Evolutionary conservation across 768 basidiomycete genomes (phyloP), one percentile per base, ranked within the genome.

Genomic region (Pleurotus citrinopileatus): DNA sequence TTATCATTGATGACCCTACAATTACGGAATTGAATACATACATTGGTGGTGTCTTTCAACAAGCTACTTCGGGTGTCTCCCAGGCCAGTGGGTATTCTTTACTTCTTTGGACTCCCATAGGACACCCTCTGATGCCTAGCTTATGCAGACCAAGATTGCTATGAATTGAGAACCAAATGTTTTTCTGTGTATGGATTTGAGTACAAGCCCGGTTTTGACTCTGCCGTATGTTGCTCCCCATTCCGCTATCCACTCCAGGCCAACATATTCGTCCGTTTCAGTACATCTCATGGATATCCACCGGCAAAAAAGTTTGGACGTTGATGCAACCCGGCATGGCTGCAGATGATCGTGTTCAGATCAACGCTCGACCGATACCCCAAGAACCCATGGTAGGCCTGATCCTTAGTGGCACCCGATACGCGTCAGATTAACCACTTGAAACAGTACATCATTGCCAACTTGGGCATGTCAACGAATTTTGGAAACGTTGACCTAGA

Each of bases 251-350:
- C 43, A 6, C 55, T 27, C 15, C 13, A 40, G 19, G 37, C 20
- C 36, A 10, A 17, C 26, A 36, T 47, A 17, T 47, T 37, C 55
- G 10, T 29, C n/a, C n/a, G n/a, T 48, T 42, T 54, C 23, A 87
- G 78, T 94, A 94, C 65, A 90, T 94, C 56, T 73, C 81, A 17
- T 95, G 93, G 93, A 79, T 93, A 42, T 69, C 83, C 37, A 74
- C 84, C 54, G 77, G 70, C 55, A 66, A 82, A 61, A 63, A 77
- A 37, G 78, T 81, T 13, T 94, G 93, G 93, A 88, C 84, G 3
- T 59, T 94, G 55, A 78, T 79, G 36, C 78, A 78, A 17, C 66
- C 73, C 26, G 92, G 84, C 10, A 74, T 92, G 69, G 81, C 64
- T 2, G 77, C 86, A 1, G 79, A 82, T 58, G 29, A 70, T 2